Base-by-base conservation (phyloP, 139 green algal genomes). In the Nannochloris sp. region DNA sequence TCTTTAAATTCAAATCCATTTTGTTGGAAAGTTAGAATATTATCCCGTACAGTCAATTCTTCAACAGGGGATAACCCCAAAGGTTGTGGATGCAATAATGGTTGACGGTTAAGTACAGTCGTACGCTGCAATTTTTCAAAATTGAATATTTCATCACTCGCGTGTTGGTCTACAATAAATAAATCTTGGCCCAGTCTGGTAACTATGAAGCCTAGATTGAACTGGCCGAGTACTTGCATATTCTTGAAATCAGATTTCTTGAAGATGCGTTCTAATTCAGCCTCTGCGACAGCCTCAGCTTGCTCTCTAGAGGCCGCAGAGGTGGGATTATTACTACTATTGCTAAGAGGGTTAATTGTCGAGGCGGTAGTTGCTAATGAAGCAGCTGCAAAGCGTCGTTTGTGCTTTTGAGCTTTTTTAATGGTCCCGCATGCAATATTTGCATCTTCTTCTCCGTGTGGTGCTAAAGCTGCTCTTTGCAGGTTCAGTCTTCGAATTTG, bases 141-240 rank as follows among this genome's bases (percentile, higher is more conserved):
- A 64, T 89, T 98, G 70, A 71, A 85, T 71, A 96, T 98, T 74
- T 98, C 93, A 47, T 97, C 93, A 54, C 19, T 45, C 13, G 89
- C 89, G 65, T 96, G 89, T 79, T 99, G 92, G 77, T 99, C 93
- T 0, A 99, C 55, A 55, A 99, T 98, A 77, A 96, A 99, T 5
- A 98, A 60, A 64, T 99, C 92, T 3, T 61, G 25, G 12, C 76
- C 82, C 38, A 92, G 76, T 4, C 60, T 58, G 27, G 60, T 85
- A 4, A 98, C 64, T 64, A 99, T 96, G 82, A 99, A 99, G n/a
- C 93, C 93, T 36, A 98, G 76, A 67, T 99, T 99, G 84, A 99
- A 99, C 81, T 99, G 92, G 3, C 91, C 90, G 3, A 90, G 19
- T 6, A 88, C 70, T 33, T 64, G 19, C 83, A 93, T 84, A 23